Evolutionary conservation across 305 asterid species (phyloP).

Genomic region (Fraxinus floribunda): DNA sequence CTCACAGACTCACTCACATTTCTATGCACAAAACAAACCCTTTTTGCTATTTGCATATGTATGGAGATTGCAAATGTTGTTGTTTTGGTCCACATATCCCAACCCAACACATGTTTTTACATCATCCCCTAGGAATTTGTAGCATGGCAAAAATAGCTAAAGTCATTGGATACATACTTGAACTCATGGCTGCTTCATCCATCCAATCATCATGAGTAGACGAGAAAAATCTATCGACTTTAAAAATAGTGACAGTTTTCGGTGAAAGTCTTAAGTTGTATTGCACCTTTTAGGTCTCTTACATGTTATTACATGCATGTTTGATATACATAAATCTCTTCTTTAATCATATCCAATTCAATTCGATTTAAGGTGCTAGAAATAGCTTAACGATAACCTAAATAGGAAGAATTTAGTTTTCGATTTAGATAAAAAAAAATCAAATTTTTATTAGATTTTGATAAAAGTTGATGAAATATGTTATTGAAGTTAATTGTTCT

Average conservation of each 20-base stretch:
- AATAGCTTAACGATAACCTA: too few species aligned
- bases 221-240: neutral
- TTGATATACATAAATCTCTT: neutral
- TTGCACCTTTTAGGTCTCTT: neutral
- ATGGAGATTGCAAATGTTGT: neutral
- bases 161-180: neutral
- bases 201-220: neutral
- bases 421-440: too few species aligned
- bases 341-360: neutral
- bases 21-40: neutral
- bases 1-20: neutral
- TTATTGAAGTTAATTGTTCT: too few species aligned
- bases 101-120: neutral
- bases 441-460: too few species aligned
- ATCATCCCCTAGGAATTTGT: neutral
- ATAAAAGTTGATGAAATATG: too few species aligned
- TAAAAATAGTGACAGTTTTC: neutral
- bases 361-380: too few species aligned
- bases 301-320: neutral
- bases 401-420: too few species aligned
- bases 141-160: neutral
- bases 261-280: neutral
- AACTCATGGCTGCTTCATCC: neutral
- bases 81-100: neutral
- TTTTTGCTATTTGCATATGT: neutral